Base-by-base conservation (phyloP, 192 early-diverging fungal species). In the Backusella luteola region DNA sequence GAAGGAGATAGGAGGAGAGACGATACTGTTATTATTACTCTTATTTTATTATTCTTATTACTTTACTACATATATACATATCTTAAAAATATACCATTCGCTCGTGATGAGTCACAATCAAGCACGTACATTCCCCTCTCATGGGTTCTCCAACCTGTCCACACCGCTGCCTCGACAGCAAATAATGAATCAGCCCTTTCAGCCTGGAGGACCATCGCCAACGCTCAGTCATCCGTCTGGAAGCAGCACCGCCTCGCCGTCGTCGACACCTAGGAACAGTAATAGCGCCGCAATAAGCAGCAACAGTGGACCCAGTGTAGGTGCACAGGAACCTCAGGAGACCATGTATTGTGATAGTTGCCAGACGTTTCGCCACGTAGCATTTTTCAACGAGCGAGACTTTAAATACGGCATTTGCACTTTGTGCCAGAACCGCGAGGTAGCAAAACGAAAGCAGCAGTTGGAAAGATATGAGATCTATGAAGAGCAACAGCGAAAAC, bases 391-490 rank as follows among this genome's bases (percentile, higher is more conserved):
- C 49, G 74, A 75, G 34, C 15, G 74, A 34, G 74, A 66, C 17
- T 44, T 67, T 44, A 75, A 75, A 67, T 67, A 75, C 21, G 67
- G 36, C 26, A 23, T 75, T 3, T 75, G 74, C 29, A 66, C 42
- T 75, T 6, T 46, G 36, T 75, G 74, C 15, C 73, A 59, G 32
- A 42, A 66, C 4, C 74, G 66, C 29, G 74, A 75, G 44, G 5
- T 75, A 32, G 39, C 44, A 23, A 75, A 75, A 15, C 34, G 74
- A 19, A 75, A 75, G 21, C 56, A 46, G 4, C 59, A 75, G 21
- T 11, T 75, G 36, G 74, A 75, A 6, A 36, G 74, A 39, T 75
- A 75, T 32, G 74, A 75, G 15, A 17, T 75, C 42, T 75, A 75
- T 46, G 74, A 49, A 44, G 74, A 76, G 38, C 72, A 73, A 23